These are phyloP conservation scores for Fusarium falciforme DNA, from an alignment of 2,329 filamentous ascomycete species.

Conservation along the genomic window DNA sequence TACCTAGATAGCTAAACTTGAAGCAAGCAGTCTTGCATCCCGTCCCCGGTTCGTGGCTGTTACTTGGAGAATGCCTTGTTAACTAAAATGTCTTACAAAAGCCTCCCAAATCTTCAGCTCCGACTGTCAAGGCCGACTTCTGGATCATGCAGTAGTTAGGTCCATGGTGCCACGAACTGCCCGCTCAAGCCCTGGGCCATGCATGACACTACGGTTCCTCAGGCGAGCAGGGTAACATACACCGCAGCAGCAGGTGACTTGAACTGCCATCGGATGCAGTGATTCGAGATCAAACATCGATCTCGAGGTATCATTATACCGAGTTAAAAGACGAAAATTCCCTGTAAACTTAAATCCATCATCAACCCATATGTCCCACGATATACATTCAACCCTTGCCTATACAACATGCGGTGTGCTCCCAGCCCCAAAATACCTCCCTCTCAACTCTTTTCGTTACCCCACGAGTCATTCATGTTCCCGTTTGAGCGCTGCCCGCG, in stretches of 20 bases:
- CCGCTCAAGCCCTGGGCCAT: background rate
- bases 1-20: background rate
- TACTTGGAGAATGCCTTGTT: background rate
- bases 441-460: background rate
- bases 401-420: constrained; percentile 23
- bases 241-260: background rate
- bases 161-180: background rate
- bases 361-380: background rate
- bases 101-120: background rate
- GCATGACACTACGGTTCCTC: background rate
- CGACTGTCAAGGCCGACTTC: background rate
- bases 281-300: background rate
- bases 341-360: background rate
- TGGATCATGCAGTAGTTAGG: background rate
- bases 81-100: background rate
- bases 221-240: background rate
- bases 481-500: background rate
- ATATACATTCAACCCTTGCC: background rate
- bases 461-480: constrained; percentile 19
- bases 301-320: background rate
- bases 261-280: background rate
- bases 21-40: constrained; percentile 19
- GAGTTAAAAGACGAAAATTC: background rate
- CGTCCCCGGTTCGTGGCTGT: background rate
- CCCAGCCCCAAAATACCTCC: background rate